Evolutionary conservation across 2,329 filamentous ascomycete species (phyloP).

Genomic region (Bretziella fagacearum): DNA sequence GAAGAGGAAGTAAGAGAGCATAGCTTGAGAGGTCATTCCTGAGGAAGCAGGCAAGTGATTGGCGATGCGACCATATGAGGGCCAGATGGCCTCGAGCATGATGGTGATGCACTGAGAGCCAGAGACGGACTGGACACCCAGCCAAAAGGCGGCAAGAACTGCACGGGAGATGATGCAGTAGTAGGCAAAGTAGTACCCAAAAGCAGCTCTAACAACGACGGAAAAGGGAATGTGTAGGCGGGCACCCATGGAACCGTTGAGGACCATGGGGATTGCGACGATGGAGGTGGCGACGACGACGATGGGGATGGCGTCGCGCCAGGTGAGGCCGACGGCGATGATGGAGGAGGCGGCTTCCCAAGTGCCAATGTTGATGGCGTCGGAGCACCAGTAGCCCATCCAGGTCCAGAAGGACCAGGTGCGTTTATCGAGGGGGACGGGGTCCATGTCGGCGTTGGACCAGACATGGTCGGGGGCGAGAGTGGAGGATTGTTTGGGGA

Average conservation of each 20-base stretch:
- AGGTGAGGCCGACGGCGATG: slow-evolving; percentile 28
- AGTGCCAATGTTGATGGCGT: slow-evolving; percentile 18
- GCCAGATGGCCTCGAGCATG: slow-evolving; percentile 24
- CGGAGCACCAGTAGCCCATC: slow-evolving; percentile 32
- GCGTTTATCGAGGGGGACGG: slow-evolving; percentile 23
- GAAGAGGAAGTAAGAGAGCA: slow-evolving; percentile 30
- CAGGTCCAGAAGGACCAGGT: slow-evolving; percentile 30
- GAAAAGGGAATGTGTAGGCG: slow-evolving; percentile 27
- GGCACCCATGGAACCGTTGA: slow-evolving; percentile 26
- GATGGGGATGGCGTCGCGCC: slow-evolving; percentile 28
- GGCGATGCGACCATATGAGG: slow-evolving; percentile 23
- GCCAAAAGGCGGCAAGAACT: slow-evolving; percentile 30
- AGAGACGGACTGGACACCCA: slow-evolving; percentile 27
- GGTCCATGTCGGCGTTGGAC: slow-evolving; percentile 25
- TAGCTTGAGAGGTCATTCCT: slow-evolving; percentile 22
- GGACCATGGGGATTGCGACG: slow-evolving; percentile 27
- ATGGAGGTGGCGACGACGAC: slow-evolving; percentile 28
- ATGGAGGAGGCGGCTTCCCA: slow-evolving; percentile 20
- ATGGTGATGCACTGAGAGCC: slow-evolving; percentile 19
- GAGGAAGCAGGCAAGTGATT: slow-evolving; percentile 24
- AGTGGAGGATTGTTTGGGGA: slow-evolving; percentile 13
- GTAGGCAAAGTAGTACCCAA: slow-evolving; percentile 27
- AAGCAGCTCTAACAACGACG: slow-evolving; percentile 25
- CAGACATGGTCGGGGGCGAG: slow-evolving; percentile 16
- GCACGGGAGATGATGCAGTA: slow-evolving; percentile 25